phyloP scores from a whole-genome alignment of 192 early-diverging fungal species.

The Dissophora ornata region DNA sequence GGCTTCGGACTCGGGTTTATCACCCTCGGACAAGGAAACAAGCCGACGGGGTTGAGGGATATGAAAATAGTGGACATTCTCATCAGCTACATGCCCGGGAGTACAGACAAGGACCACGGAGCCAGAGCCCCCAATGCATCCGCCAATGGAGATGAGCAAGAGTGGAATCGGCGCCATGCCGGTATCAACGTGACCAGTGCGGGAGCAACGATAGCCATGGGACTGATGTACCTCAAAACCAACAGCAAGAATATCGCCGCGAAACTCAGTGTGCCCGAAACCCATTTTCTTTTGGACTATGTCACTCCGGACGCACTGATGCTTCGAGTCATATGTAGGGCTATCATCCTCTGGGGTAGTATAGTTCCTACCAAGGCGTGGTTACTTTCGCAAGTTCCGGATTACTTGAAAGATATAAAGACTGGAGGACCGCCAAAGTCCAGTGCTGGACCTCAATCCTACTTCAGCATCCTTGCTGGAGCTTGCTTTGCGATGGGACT shows the following conservation, averaged over 20 bases:
- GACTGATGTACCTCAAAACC: constrained; percentile 85
- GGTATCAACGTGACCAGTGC: constrained; percentile 66
- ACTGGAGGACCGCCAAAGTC: constrained; percentile 15
- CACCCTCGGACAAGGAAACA: constrained; percentile 73
- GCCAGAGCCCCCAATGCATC: neutral
- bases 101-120: constrained; percentile 30
- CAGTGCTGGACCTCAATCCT: constrained; percentile 65
- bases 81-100: constrained; percentile 66
- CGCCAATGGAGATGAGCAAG: neutral
- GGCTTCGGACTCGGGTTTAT: constrained; percentile 90
- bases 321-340: constrained; percentile 72
- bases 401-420: constrained; percentile 58
- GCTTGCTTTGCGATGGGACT: constrained; percentile 75
- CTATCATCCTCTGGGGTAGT: constrained; percentile 80
- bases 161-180: constrained; percentile 12
- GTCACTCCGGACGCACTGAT: constrained; percentile 79
- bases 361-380: constrained; percentile 73
- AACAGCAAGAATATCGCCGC: constrained; percentile 74
- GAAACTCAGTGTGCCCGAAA: constrained; percentile 71
- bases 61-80: constrained; percentile 69
- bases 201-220: constrained; percentile 85
- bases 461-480: constrained; percentile 74
- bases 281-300: constrained; percentile 69
- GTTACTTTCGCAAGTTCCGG: constrained; percentile 72
- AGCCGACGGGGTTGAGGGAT: constrained; percentile 62